phyloP scores from a whole-genome alignment of 2,329 filamentous ascomycete species.

The Macrophomina tecta region DNA sequence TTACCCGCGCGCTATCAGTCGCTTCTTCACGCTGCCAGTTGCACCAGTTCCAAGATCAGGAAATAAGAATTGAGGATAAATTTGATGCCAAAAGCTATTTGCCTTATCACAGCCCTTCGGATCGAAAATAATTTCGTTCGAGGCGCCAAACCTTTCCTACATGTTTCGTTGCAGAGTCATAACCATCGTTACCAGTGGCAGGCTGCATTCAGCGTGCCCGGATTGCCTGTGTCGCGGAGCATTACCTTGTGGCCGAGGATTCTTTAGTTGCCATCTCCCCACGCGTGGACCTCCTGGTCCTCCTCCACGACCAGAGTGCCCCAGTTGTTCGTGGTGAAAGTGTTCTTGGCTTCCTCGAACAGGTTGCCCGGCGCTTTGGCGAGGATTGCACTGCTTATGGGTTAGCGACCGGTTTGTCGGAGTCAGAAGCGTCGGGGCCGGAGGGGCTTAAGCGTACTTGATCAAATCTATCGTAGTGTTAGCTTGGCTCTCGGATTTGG shows the following conservation, averaged over 20 bases:
- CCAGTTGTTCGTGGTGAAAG: slow-evolving; percentile 56
- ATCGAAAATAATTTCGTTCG: background rate
- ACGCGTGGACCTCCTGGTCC: slow-evolving; percentile 66
- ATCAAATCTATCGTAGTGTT: slow-evolving; percentile 43
- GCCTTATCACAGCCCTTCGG: background rate
- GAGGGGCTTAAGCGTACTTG: slow-evolving; percentile 43
- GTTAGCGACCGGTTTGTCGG: background rate
- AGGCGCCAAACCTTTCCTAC: background rate
- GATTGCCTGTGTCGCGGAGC: background rate
- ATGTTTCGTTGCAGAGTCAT: slow-evolving; percentile 2
- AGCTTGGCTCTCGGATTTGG: slow-evolving; percentile 28
- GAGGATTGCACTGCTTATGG: slow-evolving; percentile 70
- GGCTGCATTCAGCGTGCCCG: background rate
- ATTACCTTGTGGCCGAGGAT: background rate
- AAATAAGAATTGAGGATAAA: background rate
- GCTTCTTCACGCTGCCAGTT: slow-evolving; percentile 12
- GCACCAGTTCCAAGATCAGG: background rate
- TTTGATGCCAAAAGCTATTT: background rate
- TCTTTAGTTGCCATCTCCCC: background rate
- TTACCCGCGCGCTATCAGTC: slow-evolving; percentile 17
- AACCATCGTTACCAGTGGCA: background rate
- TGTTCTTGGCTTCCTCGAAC: slow-evolving; percentile 69
- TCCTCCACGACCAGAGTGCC: slow-evolving; percentile 76
- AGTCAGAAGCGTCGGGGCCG: slow-evolving; percentile 21
- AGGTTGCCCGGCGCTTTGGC: slow-evolving; percentile 73